phyloP scores from a whole-genome alignment of 352 stramenopile species.

The Phytophthora citrophthora region DNA sequence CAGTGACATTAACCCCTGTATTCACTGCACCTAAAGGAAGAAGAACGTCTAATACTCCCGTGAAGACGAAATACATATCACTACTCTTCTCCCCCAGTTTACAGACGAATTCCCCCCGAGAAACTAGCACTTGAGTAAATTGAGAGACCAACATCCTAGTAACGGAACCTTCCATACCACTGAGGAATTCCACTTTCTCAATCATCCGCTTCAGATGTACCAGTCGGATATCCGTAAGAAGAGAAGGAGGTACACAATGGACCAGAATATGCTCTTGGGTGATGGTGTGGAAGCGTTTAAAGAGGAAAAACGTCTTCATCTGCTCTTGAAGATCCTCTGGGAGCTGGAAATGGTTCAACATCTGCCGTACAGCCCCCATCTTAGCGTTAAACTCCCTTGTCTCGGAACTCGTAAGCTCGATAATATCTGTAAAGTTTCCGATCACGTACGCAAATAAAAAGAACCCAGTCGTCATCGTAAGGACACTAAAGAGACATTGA shows the following conservation, averaged over 20 bases:
- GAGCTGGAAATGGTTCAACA: constrained; percentile 64
- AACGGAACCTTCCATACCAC: constrained; percentile 58
- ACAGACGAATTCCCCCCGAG: constrained; percentile 67
- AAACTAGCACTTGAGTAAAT: constrained; percentile 66
- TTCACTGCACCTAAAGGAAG: constrained; percentile 32
- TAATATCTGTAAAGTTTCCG: constrained; percentile 74
- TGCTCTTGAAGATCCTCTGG: constrained; percentile 45
- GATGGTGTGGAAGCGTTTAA: constrained; percentile 75
- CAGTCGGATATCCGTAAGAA: constrained; percentile 74
- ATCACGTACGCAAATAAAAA: constrained; percentile 85
- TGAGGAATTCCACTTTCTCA: constrained; percentile 67
- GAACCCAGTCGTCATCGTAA: constrained; percentile 71
- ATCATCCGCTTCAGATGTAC: constrained; percentile 77
- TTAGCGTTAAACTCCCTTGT: constrained; percentile 68
- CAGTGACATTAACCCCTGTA: not conserved
- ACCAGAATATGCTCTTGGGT: constrained; percentile 69
- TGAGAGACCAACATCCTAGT: constrained; percentile 75
- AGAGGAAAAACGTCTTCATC: constrained; percentile 73
- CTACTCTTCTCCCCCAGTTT: constrained; percentile 60
- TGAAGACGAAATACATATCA: constrained; percentile 83
- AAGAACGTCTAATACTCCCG: constrained; percentile 52
- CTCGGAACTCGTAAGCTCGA: constrained; percentile 63
- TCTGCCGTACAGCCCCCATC: constrained; percentile 56
- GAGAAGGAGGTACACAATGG: constrained; percentile 60
- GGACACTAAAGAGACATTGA: constrained; percentile 55